Percentiles rank a stretch among this genome's conserved stretches.
Conservation (phyloP, 495 filamentous ascomycete genomes). For the Hypoxylon intermedium region DNA sequence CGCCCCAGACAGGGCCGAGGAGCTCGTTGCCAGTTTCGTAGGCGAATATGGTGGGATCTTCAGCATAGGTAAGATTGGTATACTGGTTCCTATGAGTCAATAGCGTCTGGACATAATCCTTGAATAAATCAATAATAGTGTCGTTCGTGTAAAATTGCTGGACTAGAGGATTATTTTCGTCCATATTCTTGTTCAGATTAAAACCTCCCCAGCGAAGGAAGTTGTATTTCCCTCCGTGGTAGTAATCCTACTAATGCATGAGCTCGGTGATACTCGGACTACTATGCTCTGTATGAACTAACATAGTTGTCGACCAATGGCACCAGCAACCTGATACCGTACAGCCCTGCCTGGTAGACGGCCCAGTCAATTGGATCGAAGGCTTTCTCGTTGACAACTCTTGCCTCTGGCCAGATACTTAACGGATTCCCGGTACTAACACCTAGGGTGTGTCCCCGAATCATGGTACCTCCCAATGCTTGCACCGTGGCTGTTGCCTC, state of each 20-base stretch:
- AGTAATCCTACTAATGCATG: conserved; percentile 55
- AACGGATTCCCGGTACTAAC: conserved; percentile 62
- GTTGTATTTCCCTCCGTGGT: conserved; percentile 64
- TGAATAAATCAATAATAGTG: conserved; percentile 56
- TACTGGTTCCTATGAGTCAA: conserved; percentile 61
- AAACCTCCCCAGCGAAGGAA: conserved; percentile 62
- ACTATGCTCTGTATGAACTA: conserved; percentile 13
- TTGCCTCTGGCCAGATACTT: conserved; percentile 54
- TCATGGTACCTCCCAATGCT: conserved; percentile 59
- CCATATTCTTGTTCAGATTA: conserved; percentile 49
- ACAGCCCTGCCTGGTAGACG: conserved; percentile 58
- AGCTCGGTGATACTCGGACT: conserved; percentile 9
- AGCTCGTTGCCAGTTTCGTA: conserved; percentile 66
- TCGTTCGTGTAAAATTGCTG: conserved; percentile 62
- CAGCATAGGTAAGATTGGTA: conserved; percentile 61
- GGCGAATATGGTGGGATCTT: conserved; percentile 64
- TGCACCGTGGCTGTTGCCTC: conserved; percentile 61
- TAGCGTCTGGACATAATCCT: conserved; percentile 58
- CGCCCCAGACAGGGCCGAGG: conserved; percentile 55
- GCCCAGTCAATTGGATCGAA: conserved; percentile 63
- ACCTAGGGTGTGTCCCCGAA: conserved; percentile 62
- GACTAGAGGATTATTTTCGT: conserved; percentile 49
- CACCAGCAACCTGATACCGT: conserved; percentile 57
- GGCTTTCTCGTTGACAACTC: conserved; percentile 55
- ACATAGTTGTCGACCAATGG: conserved; percentile 59